These are phyloP conservation scores for Nepenthes mirabilis DNA, from an alignment of 148 eudicot genomes.

Conservation along the genomic window DNA sequence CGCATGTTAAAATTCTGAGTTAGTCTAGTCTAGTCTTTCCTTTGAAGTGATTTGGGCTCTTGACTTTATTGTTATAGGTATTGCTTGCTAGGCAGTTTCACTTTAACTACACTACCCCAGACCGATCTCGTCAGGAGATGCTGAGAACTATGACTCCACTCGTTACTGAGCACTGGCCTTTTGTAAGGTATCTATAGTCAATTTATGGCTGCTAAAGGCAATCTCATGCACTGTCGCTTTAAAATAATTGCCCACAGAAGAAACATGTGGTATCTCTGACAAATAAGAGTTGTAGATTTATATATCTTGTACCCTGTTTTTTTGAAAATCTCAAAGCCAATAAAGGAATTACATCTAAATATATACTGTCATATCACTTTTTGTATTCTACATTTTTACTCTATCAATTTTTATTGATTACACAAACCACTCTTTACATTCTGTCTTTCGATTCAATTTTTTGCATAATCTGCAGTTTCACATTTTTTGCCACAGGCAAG, in stretches of 20 bases:
- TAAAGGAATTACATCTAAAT: too few species aligned
- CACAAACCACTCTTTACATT: too few species aligned
- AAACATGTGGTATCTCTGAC: neutral
- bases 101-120: constrained; percentile 92
- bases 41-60: neutral
- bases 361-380: too few species aligned
- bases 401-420: too few species aligned
- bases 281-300: too few species aligned
- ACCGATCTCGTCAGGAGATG: constrained; percentile 81
- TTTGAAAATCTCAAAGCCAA: too few species aligned
- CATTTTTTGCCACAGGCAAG: too few species aligned
- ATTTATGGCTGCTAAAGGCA: too few species aligned
- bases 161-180: constrained; percentile 85
- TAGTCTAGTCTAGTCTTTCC: neutral
- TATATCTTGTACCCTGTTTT: too few species aligned
- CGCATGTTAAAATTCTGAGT: neutral
- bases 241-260: neutral
- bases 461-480: too few species aligned
- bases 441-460: too few species aligned
- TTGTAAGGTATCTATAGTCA: constrained; percentile 33
- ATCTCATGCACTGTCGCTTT: neutral
- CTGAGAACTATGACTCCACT: constrained; percentile 63
- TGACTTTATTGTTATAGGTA: constrained; percentile 31
- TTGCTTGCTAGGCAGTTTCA: constrained; percentile 62
- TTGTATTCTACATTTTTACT: too few species aligned